Evolutionary conservation across 2,329 filamentous ascomycete genomes (phyloP), one percentile per base, ranked within the genome.

Genomic region (Xylaria multiplex): DNA sequence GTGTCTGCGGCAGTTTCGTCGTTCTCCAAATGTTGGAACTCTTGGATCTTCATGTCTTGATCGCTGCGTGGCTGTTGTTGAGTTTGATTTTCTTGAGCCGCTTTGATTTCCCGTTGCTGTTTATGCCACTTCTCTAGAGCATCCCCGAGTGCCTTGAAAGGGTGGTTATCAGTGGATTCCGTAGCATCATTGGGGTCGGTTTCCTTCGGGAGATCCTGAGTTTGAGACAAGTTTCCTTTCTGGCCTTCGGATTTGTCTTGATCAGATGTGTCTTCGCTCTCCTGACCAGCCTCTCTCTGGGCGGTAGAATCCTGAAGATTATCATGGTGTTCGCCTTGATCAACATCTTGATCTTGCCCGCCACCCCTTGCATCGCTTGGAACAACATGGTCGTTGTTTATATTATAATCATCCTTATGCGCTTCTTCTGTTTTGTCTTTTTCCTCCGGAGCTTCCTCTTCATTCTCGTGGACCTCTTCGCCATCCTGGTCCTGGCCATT

Each of bases 121-220:
- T 92, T 88, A 78, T 98, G 94, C 93, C 94, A 99, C 72, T 91
- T 88, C 77, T 98, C 94, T 37, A 99, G 84, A 6, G 93, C 91
- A 80, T 99, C 93, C 24, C 96, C 96, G 35, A 99, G 87, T 75
- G 97, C 96, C 81, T 96, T 96, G 84, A 97, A 97, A 1, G 93
- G 92, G 71, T 96, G 88, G 52, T 84, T 81, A 49, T 81, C 77
- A 11, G 79, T 75, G 37, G 82, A 80, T 59, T 86, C 82, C 45
- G 79, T 76, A 32, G 69, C 67, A 65, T 76, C 75, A 2, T 81
- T 78, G 42, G 81, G 77, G n/a, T 85, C 81, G n/a, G 81, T 77
- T 4, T 81, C 78, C n/a, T 73, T 72, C 45, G 77, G 74, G 35
- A 79, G 75, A 24, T 86, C 82, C 60, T 84, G 82, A 11, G 81